These are phyloP conservation scores for Gryganskiella cystojenkinii DNA, from an alignment of 192 early-diverging fungal genomes.

Conservation along the genomic window DNA sequence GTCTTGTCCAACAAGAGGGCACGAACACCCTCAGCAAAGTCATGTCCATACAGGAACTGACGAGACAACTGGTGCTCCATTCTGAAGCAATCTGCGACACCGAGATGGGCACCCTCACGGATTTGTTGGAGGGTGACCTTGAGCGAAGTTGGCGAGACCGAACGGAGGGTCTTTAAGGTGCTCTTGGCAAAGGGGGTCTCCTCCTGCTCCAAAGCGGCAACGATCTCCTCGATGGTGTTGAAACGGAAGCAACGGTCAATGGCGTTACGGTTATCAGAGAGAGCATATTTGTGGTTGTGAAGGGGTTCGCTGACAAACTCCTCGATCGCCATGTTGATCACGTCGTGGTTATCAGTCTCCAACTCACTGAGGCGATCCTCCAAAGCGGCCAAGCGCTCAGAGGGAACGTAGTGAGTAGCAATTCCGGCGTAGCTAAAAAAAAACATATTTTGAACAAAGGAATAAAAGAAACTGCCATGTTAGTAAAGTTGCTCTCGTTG, in stretches of 20 bases:
- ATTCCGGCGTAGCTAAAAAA: conserved; percentile 82
- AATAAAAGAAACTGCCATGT: conserved; percentile 7
- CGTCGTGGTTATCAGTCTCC: conserved; percentile 77
- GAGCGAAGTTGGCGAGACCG: conserved; percentile 87
- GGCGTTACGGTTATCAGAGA: conserved; percentile 63
- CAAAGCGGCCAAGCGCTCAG: conserved; percentile 80
- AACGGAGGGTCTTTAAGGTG: conserved; percentile 71
- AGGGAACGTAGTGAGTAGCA: conserved; percentile 96
- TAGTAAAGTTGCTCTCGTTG: neutral
- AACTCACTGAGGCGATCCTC: conserved; percentile 85
- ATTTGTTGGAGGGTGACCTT: conserved; percentile 91
- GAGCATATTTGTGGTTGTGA: conserved; percentile 48
- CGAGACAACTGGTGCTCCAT: conserved; percentile 89
- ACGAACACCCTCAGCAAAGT: conserved; percentile 92
- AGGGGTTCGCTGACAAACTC: conserved; percentile 83
- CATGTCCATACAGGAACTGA: conserved; percentile 78
- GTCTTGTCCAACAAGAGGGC: conserved; percentile 80
- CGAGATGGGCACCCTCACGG: conserved; percentile 70
- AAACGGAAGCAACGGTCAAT: conserved; percentile 91
- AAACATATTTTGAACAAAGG: too few relatives aligned
- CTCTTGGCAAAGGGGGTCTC: conserved; percentile 71
- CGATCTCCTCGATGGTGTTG: conserved; percentile 86
- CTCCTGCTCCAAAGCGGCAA: conserved; percentile 85
- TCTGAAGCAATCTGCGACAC: conserved; percentile 83
- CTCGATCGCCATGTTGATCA: conserved; percentile 89